Conservation (phyloP, 2,329 filamentous ascomycete species). For the Orbilia ellipsospora region DNA sequence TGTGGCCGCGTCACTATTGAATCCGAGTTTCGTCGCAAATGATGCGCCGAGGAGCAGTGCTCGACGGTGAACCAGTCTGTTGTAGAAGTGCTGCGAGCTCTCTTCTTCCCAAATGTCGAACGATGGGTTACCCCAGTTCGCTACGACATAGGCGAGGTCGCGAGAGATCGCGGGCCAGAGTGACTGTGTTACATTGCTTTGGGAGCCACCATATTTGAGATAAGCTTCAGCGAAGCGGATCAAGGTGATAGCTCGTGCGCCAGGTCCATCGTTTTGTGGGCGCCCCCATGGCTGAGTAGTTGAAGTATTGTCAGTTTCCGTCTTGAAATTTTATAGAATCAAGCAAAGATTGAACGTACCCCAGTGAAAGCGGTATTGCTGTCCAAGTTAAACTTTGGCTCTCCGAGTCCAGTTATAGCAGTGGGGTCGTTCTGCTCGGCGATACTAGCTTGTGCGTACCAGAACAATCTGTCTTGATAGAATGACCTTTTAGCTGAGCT, state of each 20-base stretch:
- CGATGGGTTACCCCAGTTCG: constrained; percentile 73
- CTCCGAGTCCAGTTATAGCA: constrained; percentile 60
- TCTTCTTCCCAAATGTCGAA: constrained; percentile 90
- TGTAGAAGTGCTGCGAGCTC: constrained; percentile 81
- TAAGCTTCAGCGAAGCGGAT: constrained; percentile 79
- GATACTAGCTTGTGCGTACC: constrained; percentile 44
- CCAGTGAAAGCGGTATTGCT: constrained; percentile 46
- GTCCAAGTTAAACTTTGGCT: constrained; percentile 60
- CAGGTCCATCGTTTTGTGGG: constrained; percentile 82
- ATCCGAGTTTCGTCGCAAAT: constrained; percentile 72
- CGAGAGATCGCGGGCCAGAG: constrained; percentile 57
- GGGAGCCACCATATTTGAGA: constrained; percentile 69
- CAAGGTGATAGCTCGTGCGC: constrained; percentile 78
- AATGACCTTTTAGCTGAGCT: constrained; percentile 28
- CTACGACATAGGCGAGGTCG: constrained; percentile 78
- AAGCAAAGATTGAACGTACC: constrained; percentile 12
- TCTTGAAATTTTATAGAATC: not conserved
- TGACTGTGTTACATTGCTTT: constrained; percentile 74
- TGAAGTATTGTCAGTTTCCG: constrained; percentile 6
- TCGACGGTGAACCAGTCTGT: constrained; percentile 75
- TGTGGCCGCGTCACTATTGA: constrained; percentile 29
- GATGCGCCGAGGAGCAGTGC: constrained; percentile 70
- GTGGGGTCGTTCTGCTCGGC: constrained; percentile 43
- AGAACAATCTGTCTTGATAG: constrained; percentile 45
- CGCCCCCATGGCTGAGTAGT: constrained; percentile 72